These are phyloP conservation scores for Fragaria nilgerrensis DNA, from an alignment of 306 rosid species.

Conservation along the genomic window DNA sequence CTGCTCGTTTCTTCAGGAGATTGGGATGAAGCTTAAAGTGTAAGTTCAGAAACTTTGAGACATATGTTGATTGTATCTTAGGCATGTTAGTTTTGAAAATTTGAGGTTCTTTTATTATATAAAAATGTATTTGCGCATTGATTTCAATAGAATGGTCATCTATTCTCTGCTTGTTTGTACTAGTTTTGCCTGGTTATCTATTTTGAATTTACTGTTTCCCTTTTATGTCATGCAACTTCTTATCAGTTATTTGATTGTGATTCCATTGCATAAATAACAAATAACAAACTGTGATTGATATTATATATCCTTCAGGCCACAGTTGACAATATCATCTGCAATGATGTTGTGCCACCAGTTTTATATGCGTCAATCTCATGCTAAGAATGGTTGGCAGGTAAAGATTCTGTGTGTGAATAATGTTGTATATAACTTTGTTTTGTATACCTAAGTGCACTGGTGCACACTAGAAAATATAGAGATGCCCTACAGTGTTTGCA, in stretches of 20 bases:
- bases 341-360: conserved; percentile 58
- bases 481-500: neutral
- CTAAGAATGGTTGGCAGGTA: conserved; percentile 61
- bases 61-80: neutral
- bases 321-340: conserved; percentile 50
- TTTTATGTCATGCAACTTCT: neutral
- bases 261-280: neutral
- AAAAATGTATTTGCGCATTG: neutral
- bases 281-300: conserved; percentile 10
- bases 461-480: neutral
- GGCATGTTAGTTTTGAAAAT: neutral
- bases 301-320: conserved; percentile 45
- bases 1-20: conserved; percentile 46
- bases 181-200: neutral
- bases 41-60: conserved; percentile 21
- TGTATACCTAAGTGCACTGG: neutral
- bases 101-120: neutral
- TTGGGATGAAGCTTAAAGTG: conserved; percentile 53
- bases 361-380: conserved; percentile 49
- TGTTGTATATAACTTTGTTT: neutral
- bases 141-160: neutral
- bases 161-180: neutral
- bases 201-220: neutral
- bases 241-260: neutral
- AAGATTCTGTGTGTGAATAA: neutral